Evolutionary conservation across 2,329 filamentous ascomycete species (phyloP), one percentile per base, ranked within the genome.

Genomic region (Fusarium sp.): DNA sequence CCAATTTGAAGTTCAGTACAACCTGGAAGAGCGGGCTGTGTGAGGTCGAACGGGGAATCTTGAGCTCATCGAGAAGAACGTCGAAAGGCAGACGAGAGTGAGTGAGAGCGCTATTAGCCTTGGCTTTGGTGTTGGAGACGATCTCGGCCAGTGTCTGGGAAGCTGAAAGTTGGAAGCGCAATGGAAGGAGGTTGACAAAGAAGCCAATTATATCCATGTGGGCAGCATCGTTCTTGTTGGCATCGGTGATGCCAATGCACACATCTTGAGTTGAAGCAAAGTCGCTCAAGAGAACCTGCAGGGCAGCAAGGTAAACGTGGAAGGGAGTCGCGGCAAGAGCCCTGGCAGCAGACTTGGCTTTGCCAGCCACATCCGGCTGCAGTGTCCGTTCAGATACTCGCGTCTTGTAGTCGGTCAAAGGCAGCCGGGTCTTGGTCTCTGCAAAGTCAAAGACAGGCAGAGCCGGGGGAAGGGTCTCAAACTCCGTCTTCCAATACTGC

Each of bases 1-100:
- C 78, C 13, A 77, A 73, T 11, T 79, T 78, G 57, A 83, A 84
- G 67, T 84, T 74, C 43, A 84, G 27, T 48, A 82, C 79, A 1
- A 79, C 82, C 74, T 90, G 88, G 80, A 89, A 89, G 1, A 90
- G 39, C 0, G 88, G 88, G 35, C 71, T 84, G 59, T 85, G 73
- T 0, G 79, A 68, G 0, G 82, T 65, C 0, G 85, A 85, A 2
- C 87, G 79, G 0, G 81, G 71, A 1, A 86, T 80, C 4, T 81
- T 77, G 2, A 90, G 78, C 29, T 86, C 79, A 0, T 84, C 75
- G 0, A 90, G 78, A 0, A 91, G 70, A 0, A 85, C 79, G 50
- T 89, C 85, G 62, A 89, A 88, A 0, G 88, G 89, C 5, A 89
- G 63, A 0, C 69, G 43, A 0, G 87, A 87, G 72, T 88, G 78